Evolutionary conservation across 2,329 filamentous ascomycete genomes (phyloP).

Genomic region (Nothophaeocryptopus gaeumannii): DNA sequence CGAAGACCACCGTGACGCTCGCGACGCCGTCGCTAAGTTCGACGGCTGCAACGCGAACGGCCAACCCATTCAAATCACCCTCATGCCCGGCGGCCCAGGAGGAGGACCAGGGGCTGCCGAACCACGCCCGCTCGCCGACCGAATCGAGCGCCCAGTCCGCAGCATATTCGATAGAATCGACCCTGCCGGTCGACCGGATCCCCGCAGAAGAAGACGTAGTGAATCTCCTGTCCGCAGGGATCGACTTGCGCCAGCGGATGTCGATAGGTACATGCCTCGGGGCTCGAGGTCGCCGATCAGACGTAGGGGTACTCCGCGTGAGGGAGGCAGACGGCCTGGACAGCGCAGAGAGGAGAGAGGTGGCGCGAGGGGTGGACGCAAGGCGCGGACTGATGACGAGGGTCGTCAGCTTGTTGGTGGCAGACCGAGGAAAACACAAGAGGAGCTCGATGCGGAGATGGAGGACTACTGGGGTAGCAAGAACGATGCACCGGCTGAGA

Average conservation of each 20-base stretch:
- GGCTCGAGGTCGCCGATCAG: constrained; percentile 55
- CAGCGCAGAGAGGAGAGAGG: constrained; percentile 45
- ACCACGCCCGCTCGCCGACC: constrained; percentile 42
- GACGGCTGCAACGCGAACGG: constrained; percentile 88
- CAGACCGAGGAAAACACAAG: constrained; percentile 78
- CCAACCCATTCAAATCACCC: constrained; percentile 69
- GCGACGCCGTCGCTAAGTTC: constrained; percentile 72
- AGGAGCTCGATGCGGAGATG: constrained; percentile 96
- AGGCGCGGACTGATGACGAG: constrained; percentile 44
- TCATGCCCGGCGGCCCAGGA: constrained; percentile 57
- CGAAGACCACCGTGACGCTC: constrained; percentile 66
- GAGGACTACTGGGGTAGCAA: constrained; percentile 74
- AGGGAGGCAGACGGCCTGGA: constrained; percentile 47
- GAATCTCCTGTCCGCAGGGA: constrained; percentile 48
- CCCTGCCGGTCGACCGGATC: constrained; percentile 33
- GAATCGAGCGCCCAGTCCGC: constrained; percentile 50
- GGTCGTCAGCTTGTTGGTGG: constrained; percentile 39
- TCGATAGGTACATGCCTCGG: constrained; percentile 74
- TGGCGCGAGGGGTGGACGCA: constrained; percentile 35
- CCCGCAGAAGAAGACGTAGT: constrained; percentile 38
- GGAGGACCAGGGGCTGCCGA: constrained; percentile 39
- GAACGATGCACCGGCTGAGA: constrained; percentile 37
- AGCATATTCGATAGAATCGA: constrained; percentile 65
- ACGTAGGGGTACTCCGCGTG: constrained; percentile 49
- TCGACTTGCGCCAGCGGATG: constrained; percentile 61